Evolutionary conservation across 2,329 filamentous ascomycete genomes (phyloP).

Genomic region (Tolypocladium guangdongense): DNA sequence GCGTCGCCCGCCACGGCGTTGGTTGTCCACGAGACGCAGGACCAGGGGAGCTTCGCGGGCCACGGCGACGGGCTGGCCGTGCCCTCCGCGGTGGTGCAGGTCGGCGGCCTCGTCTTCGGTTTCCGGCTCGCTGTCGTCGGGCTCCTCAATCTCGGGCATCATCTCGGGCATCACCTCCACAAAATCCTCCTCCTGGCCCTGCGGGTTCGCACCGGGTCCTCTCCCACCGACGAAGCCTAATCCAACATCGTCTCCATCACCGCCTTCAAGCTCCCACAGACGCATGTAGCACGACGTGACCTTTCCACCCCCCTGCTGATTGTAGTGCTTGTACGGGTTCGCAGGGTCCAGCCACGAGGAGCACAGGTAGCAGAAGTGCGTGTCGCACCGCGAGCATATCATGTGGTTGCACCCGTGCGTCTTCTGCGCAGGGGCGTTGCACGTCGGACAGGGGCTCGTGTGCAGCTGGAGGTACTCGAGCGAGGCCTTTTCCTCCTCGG

Average conservation of each 20-base stretch:
- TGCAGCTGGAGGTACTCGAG: constrained; percentile 72
- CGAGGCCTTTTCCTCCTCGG: constrained; percentile 75
- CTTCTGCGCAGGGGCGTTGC: constrained; percentile 76
- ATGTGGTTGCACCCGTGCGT: constrained; percentile 94
- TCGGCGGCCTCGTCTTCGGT: constrained; percentile 12
- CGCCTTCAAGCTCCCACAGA: constrained; percentile 80
- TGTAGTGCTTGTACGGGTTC: constrained; percentile 87
- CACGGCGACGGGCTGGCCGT: constrained; percentile 28
- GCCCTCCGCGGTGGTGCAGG: constrained; percentile 15
- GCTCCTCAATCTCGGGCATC: constrained; percentile 19
- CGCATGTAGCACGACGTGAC: constrained; percentile 66
- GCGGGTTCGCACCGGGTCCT: constrained; percentile 1
- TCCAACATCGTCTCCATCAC: constrained; percentile 52
- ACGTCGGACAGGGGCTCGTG: constrained; percentile 84
- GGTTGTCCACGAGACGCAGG: constrained; percentile 37
- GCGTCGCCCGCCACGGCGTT: constrained; percentile 16
- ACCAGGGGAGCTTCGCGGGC: constrained; percentile 47
- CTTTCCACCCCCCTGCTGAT: constrained; percentile 42
- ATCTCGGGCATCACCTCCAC: neutral
- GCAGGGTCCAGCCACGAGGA: constrained; percentile 69
- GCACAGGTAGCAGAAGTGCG: constrained; percentile 94
- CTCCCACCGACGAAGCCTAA: constrained; percentile 31
- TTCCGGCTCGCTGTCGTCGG: constrained; percentile 16
- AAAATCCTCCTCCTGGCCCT: neutral
- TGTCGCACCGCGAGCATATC: constrained; percentile 80